Conservation (phyloP, 352 stramenopile genomes). For the Phytophthora chlamydospora region DNA sequence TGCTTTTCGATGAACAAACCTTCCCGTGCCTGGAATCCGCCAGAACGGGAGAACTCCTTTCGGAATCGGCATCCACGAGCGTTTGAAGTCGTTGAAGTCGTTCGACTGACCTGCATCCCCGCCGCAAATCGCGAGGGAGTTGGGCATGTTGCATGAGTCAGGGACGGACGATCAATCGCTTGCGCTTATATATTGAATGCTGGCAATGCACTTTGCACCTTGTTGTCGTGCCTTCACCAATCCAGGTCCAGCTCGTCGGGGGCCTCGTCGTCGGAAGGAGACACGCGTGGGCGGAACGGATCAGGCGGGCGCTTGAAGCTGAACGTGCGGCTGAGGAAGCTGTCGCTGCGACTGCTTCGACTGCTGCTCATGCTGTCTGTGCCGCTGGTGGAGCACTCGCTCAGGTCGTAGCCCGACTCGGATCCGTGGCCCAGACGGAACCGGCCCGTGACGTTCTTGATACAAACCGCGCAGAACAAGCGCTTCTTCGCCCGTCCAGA, state of each 20-base stretch:
- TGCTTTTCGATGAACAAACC: slow-evolving; percentile 2
- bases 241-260: slow-evolving; percentile 31
- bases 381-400: slow-evolving; percentile 19
- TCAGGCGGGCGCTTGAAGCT: slow-evolving; percentile 29
- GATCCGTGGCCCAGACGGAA: slow-evolving; percentile 1
- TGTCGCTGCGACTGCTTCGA: slow-evolving; percentile 26
- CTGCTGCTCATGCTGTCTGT: slow-evolving; percentile 26
- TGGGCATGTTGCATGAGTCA: slow-evolving; percentile 13
- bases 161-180: slow-evolving; percentile 5
- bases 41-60: no score
- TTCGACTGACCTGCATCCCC: slow-evolving; percentile 14
- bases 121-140: slow-evolving; percentile 13
- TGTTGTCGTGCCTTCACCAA: slow-evolving; percentile 13
- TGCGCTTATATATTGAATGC: slow-evolving; percentile 25
- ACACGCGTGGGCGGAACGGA: slow-evolving; percentile 28
- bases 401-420: slow-evolving; percentile 11
- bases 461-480: slow-evolving; percentile 41
- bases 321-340: slow-evolving; percentile 31
- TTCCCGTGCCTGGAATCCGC: no score
- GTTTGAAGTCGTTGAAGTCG: slow-evolving; percentile 6
- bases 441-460: slow-evolving; percentile 33
- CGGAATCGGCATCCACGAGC: slow-evolving; percentile 5
- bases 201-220: neutral
- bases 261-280: slow-evolving; percentile 24
- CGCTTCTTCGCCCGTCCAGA: slow-evolving; percentile 26